A percentile compares a stretch with the other conserved stretches of the same genome.
Evolutionary conservation across 2,329 filamentous ascomycete species (phyloP).

Genomic region (Paecilomyces fulvus): DNA sequence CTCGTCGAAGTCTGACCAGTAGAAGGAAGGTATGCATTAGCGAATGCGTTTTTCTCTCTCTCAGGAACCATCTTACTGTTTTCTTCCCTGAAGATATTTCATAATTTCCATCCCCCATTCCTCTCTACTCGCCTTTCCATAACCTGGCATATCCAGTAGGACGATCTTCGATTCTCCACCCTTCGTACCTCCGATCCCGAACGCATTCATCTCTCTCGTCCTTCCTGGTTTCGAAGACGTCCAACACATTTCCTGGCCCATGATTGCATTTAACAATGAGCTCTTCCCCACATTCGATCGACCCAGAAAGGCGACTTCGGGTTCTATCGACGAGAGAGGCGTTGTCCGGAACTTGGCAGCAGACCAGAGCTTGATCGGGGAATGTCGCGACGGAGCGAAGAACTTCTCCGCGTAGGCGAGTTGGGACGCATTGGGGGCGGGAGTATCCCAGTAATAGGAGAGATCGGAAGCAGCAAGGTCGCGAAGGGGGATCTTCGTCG

Average conservation of each 20-base stretch:
- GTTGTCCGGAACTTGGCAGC: constrained; percentile 53
- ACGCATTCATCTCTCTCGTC: constrained; percentile 59
- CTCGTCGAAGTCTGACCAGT: constrained; percentile 44
- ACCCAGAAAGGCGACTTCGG: constrained; percentile 60
- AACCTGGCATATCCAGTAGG: constrained; percentile 64
- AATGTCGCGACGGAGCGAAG: constrained; percentile 38
- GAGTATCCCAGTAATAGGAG: constrained; percentile 46
- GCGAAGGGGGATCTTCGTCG: constrained; percentile 20
- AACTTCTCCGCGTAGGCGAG: constrained; percentile 38
- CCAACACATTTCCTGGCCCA: constrained; percentile 44
- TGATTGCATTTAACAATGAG: constrained; percentile 56
- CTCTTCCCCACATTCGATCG: constrained; percentile 65
- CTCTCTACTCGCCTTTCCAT: constrained; percentile 52
- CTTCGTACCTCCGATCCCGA: constrained; percentile 48
- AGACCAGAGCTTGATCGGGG: constrained; percentile 51
- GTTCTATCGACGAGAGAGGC: constrained; percentile 43
- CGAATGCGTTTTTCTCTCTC: background rate
- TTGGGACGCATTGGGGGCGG: constrained; percentile 35
- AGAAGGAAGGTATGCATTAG: background rate
- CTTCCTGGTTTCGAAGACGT: constrained; percentile 53
- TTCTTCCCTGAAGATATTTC: constrained; percentile 56
- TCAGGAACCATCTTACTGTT: constrained; percentile 41
- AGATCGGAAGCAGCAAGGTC: constrained; percentile 23
- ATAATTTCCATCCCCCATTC: constrained; percentile 61
- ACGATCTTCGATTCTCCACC: constrained; percentile 42